Evolutionary conservation across 2,329 filamentous ascomycete species (phyloP), one percentile per base, ranked within the genome.

Genomic region (Paecilomyces dactylethromorphus): DNA sequence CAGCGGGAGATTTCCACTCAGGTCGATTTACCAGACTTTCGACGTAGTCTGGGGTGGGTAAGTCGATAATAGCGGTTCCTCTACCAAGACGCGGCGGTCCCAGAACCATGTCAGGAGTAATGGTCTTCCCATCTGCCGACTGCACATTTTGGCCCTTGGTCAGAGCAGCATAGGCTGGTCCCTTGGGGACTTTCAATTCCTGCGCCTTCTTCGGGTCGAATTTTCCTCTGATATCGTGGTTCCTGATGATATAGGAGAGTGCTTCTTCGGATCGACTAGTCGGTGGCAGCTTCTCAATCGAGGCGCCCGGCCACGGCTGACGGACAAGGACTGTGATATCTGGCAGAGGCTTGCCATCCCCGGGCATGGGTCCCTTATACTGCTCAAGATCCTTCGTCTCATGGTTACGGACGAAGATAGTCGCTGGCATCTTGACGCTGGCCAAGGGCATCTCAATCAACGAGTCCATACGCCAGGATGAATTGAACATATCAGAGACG

Each of bases 81-180:
- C 81, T 84, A 11, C 92, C 92, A 5, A 83, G 80, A 58, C 86
- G 81, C 2, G 81, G 75, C 11, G 86, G 79, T 1, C 83, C 91
- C 56, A 99, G 69, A 1, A 97, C 92, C 87, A 96, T 94, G 0
- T 94, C 89, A 1, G 93, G 88, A 0, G 88, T 94, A 31, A 99
- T 84, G 0, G 82, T 82, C 6, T 79, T 80, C 3, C 91, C 92
- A 65, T 88, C 82, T 13, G 80, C 76, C 24, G 84, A 86, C 56
- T 78, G 75, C 1, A 94, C 86, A 54, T 74, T 86, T 62, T 87
- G 64, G 2, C 92, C 91, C 1, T 68, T 71, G 0, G 87, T 80
- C 51, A 99, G 79, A 12, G 72, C 66, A 35, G 79, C 79, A 72
- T 82, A 95, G 54, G 87, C 77, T 0, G 64, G 71, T 1, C 84